Evolutionary conservation across 2,329 filamentous ascomycete genomes (phyloP).

Genomic region (Arthrobotrys sinensis): DNA sequence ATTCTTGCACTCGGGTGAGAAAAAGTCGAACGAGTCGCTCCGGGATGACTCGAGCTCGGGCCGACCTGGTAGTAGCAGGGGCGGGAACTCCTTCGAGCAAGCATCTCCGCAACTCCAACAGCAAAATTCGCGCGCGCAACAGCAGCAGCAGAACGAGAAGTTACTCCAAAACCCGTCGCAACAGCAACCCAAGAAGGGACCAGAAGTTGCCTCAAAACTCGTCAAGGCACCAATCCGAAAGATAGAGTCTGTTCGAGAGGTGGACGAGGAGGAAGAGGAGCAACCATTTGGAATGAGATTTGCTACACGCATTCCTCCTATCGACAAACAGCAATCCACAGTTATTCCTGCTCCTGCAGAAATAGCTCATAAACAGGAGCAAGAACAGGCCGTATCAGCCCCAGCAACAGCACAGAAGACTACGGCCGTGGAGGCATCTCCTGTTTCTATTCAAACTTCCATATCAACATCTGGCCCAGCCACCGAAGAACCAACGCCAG

Average conservation of each 20-base stretch:
- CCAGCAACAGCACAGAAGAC: constrained; percentile 22
- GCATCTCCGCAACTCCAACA: constrained; percentile 46
- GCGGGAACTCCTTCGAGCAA: constrained; percentile 45
- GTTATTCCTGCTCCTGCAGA: constrained; percentile 45
- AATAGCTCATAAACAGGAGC: constrained; percentile 31
- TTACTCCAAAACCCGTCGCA: constrained; percentile 51
- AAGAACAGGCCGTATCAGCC: constrained; percentile 3
- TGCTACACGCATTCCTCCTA: constrained; percentile 43
- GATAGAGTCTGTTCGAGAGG: constrained; percentile 56
- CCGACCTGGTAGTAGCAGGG: constrained; percentile 59
- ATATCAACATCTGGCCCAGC: constrained; percentile 22
- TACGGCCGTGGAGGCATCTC: constrained; percentile 35
- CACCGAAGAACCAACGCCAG: constrained; percentile 40
- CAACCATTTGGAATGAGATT: constrained; percentile 59
- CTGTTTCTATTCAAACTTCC: constrained; percentile 43
- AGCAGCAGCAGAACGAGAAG: constrained; percentile 63
- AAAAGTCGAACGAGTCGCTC: constrained; percentile 55
- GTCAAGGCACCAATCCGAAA: constrained; percentile 35
- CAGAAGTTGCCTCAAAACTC: constrained; percentile 32
- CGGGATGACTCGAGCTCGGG: constrained; percentile 62
- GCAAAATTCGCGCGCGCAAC: constrained; percentile 62
- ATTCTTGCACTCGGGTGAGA: constrained; percentile 62
- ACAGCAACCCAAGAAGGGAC: constrained; percentile 62
- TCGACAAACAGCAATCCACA: constrained; percentile 56
- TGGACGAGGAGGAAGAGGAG: constrained; percentile 57